Evolutionary conservation across 306 rosid genomes (phyloP).

Genomic region (Citrullus mucosospermus): DNA sequence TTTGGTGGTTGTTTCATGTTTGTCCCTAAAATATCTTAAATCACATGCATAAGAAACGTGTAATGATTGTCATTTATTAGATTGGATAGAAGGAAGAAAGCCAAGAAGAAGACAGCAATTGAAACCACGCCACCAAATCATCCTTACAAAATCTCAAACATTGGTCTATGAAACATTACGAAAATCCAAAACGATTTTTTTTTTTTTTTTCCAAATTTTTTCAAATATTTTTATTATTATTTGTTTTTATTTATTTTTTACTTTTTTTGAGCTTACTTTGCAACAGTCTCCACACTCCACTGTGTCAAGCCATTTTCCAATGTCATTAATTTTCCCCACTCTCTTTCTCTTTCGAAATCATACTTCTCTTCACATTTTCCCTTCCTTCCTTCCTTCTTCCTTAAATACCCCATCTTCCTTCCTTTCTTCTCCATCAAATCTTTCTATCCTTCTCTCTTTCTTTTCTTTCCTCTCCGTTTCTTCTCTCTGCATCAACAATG

Average conservation of each 20-base stretch:
- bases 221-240: no score
- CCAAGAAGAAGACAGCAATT: not conserved
- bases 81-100: not conserved
- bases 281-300: constrained; percentile 7
- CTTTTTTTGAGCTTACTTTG: constrained; percentile 12
- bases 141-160: constrained; percentile 21
- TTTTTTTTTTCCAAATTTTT: not conserved
- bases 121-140: constrained; percentile 23
- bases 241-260: not conserved
- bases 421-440: constrained; percentile 9
- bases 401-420: constrained; percentile 10
- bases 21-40: not conserved
- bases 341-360: not conserved
- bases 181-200: constrained; percentile 37
- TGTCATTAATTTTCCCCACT: not conserved
- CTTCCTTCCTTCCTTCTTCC: constrained; percentile 18
- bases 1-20: no score
- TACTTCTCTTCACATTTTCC: constrained; percentile 26
- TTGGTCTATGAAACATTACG: constrained; percentile 24
- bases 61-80: not conserved
- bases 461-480: not conserved
- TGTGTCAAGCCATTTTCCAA: constrained; percentile 3
- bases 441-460: not conserved
- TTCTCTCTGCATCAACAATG: constrained; percentile 25
- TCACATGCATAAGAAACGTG: not conserved